Evolutionary conservation across 2,329 filamentous ascomycete species (phyloP).

Genomic region (Coniochaeta hoffmannii): DNA sequence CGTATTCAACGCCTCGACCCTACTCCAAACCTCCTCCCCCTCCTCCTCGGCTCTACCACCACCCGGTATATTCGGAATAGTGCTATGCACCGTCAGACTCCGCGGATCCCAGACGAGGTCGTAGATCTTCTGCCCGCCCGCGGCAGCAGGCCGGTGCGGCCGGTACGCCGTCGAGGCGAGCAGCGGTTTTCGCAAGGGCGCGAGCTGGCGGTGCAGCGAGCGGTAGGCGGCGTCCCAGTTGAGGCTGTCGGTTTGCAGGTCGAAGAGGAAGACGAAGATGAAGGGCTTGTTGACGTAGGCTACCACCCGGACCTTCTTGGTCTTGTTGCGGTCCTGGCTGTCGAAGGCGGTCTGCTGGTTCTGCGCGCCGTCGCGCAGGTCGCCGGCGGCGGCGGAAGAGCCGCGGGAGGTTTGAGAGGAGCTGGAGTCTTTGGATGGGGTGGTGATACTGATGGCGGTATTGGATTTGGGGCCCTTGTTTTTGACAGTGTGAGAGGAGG

Average conservation of each 20-base stretch:
- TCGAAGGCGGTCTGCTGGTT: slow-evolving; percentile 23
- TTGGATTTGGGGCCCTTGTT: neutral
- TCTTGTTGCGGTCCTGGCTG: slow-evolving; percentile 45
- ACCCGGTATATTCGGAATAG: slow-evolving; percentile 58
- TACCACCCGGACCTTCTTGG: slow-evolving; percentile 56
- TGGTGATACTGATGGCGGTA: neutral
- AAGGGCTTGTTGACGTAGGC: slow-evolving; percentile 71
- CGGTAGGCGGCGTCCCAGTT: slow-evolving; percentile 49
- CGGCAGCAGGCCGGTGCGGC: slow-evolving; percentile 38
- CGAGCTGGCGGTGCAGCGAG: slow-evolving; percentile 53
- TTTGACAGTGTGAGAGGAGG: neutral
- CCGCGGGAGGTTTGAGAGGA: slow-evolving; percentile 5
- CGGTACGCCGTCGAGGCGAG: slow-evolving; percentile 49
- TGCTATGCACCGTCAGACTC: slow-evolving; percentile 50
- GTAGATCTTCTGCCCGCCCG: slow-evolving; percentile 39
- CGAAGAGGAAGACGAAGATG: slow-evolving; percentile 70
- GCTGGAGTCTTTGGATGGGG: neutral
- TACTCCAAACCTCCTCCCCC: slow-evolving; percentile 39
- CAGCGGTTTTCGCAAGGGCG: slow-evolving; percentile 49
- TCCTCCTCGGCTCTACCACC: slow-evolving; percentile 9
- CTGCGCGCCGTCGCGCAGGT: slow-evolving; percentile 9
- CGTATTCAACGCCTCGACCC: slow-evolving; percentile 56
- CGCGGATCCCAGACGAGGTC: slow-evolving; percentile 57
- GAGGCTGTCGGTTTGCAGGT: slow-evolving; percentile 50
- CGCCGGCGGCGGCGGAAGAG: slow-evolving; percentile 8